phyloP scores from a whole-genome alignment of 441 rosid genomes.

The Populus hybrid region DNA sequence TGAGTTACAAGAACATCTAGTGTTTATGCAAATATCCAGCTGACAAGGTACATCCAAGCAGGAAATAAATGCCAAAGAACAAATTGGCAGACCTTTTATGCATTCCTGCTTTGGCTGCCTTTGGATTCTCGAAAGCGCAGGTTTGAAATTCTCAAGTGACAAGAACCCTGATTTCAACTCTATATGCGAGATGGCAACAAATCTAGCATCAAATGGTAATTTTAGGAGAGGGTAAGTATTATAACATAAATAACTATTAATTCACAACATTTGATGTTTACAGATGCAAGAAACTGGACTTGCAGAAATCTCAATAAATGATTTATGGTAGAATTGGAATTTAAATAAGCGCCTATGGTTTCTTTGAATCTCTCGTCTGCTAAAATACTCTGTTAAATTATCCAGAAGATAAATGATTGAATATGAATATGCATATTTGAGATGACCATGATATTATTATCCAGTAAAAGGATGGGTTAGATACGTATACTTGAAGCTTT shows the following conservation, averaged over 20 bases:
- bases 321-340: conserved; percentile 53
- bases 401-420: conserved; percentile 4
- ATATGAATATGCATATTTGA: background rate
- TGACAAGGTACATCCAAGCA: background rate
- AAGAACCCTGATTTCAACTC: conserved; percentile 67
- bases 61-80: background rate
- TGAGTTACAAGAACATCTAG: background rate
- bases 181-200: conserved; percentile 66
- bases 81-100: conserved; percentile 54
- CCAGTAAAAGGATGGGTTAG: background rate
- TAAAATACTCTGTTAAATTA: conserved; percentile 50
- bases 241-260: conserved; percentile 12
- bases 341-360: conserved; percentile 40
- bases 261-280: conserved; percentile 15
- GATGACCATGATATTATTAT: background rate
- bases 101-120: conserved; percentile 84
- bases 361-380: conserved; percentile 70
- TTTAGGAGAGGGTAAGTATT: conserved; percentile 23
- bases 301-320: conserved; percentile 72
- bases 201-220: conserved; percentile 47
- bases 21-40: background rate
- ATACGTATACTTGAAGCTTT: conserved; percentile 68
- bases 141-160: conserved; percentile 76
- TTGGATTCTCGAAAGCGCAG: conserved; percentile 61
- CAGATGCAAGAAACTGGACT: conserved; percentile 35